Conservation (phyloP, 768 basidiomycete species). For the Grammothele lineata region DNA sequence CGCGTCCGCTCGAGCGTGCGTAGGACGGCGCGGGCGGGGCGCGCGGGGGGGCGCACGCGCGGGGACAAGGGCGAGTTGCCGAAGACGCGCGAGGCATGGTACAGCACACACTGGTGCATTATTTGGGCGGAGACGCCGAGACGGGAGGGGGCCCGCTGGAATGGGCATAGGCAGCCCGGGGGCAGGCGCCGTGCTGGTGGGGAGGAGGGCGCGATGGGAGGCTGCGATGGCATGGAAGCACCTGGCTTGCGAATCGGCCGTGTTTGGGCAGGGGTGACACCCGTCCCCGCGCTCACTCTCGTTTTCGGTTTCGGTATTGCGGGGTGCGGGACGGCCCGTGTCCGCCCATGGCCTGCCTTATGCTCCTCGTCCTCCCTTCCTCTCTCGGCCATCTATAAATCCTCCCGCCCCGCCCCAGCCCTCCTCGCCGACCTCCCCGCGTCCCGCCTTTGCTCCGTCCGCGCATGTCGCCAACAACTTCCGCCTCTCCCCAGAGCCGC, state of each 20-base stretch:
- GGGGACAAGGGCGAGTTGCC: too few species aligned
- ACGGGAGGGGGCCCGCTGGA: conserved; percentile 2
- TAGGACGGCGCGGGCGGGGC: too few species aligned
- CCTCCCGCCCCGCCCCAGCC: conserved; percentile 5
- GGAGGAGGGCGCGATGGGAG: too few species aligned
- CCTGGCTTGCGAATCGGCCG: conserved; percentile 7
- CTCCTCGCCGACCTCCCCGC: conserved; percentile 22
- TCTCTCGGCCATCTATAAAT: conserved; percentile 14
- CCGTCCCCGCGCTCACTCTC: too few species aligned
- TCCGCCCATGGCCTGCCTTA: conserved; percentile 16
- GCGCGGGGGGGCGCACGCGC: too few species aligned
- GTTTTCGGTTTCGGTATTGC: too few species aligned
- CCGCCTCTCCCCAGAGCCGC: conserved; percentile 16
- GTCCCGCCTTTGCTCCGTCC: conserved; percentile 23
- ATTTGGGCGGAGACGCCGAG: too few species aligned
- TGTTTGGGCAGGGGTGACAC: conserved; percentile 2
- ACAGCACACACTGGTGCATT: too few species aligned
- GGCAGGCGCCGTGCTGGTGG: too few species aligned
- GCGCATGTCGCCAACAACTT: conserved; percentile 51
- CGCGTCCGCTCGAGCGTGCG: too few species aligned
- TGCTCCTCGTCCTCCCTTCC: conserved; percentile 10
- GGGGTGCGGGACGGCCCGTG: too few species aligned
- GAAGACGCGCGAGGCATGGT: too few species aligned
- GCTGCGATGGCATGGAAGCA: conserved; percentile 16
- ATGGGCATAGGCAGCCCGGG: conserved; percentile 8